Conservation (phyloP, 495 filamentous ascomycete species). For the Penicillium herquei region DNA sequence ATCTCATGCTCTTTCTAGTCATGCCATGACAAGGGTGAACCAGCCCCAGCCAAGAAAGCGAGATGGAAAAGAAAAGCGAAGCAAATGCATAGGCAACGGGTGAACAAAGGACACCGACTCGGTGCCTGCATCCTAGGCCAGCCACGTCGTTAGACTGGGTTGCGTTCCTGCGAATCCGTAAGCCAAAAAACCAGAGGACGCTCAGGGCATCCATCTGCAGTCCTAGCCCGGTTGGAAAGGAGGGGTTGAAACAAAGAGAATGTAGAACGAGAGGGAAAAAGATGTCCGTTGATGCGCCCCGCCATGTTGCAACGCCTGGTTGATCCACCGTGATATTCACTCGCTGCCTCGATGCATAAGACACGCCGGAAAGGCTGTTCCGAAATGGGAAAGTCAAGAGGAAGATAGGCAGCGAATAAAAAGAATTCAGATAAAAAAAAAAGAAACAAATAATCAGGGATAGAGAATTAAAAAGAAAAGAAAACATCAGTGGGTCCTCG, state of each 20-base stretch:
- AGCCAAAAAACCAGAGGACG: background rate
- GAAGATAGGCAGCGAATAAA: background rate
- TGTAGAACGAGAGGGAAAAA: background rate
- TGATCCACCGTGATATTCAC: slow-evolving; percentile 11
- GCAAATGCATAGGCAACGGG: slow-evolving; percentile 1
- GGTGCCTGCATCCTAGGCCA: slow-evolving; percentile 24
- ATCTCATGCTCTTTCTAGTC: slow-evolving; percentile 3
- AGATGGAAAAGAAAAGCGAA: slow-evolving; percentile 4
- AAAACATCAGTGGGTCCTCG: slow-evolving; percentile 3
- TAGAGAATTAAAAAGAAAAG: background rate
- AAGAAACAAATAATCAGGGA: background rate
- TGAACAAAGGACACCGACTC: background rate
- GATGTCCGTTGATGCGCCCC: slow-evolving; percentile 6
- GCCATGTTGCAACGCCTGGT: slow-evolving; percentile 13
- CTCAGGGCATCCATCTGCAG: slow-evolving; percentile 12
- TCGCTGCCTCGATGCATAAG: slow-evolving; percentile 9
- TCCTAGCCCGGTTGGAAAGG: slow-evolving; percentile 10
- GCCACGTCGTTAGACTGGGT: slow-evolving; percentile 16
- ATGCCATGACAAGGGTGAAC: background rate
- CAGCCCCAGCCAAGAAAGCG: background rate
- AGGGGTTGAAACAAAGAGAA: slow-evolving; percentile 10
- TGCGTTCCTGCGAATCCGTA: slow-evolving; percentile 6
- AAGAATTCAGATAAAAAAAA: slow-evolving; percentile 5
- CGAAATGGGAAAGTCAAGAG: background rate
- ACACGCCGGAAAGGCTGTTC: slow-evolving; percentile 9